Base-by-base conservation (phyloP, 345 rosid species). In the Ceriops decandra region DNA sequence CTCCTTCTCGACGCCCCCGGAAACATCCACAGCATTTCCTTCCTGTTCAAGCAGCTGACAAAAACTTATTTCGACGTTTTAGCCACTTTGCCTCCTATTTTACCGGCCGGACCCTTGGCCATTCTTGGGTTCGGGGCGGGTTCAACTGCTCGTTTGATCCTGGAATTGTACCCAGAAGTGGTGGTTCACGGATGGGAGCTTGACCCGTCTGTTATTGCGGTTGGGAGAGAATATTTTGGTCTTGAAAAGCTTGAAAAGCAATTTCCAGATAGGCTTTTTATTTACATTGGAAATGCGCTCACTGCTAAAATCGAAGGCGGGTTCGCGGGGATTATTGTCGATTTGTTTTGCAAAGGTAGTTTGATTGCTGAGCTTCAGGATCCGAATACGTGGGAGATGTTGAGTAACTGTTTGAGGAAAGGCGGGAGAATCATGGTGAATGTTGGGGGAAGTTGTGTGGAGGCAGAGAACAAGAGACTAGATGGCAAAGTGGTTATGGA, bases 91-190 rank as follows among this genome's bases (percentile, higher is more conserved):
- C 92, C 98, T 24, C 92, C 90, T 1, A 76, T 85, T 46, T 53
- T 88, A n/a, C 92, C 95, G 3, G 82, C 87, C 2, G 91, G 96
- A 57, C 91, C 96, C 3, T 63, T 92, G 20, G 98, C 85, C n/a
- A 52, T 92, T 69, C 87, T 92, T 54, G 96, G 91, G 2, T 87
- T 93, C 72, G 97, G 96, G 10, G 98, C 95, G 20, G 96, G 97
- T 30, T 83, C 97, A 6, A 67, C 93, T 0, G 95, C 95, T 5
- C 84, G 88, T 21, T 58, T 93, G 58, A 66, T 93, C 27, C 86
- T 93, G 4, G 92, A 88, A 67, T 61, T 87, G 35, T 85, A 93
- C 82, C 90, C 91, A 2, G 83, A 81, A 0, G 60, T 69, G 62
- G 64, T 64, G 6, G 49, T 93, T 68, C 95, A 89, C 61, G 97